These are phyloP conservation scores for Linderina pennispora DNA, from an alignment of 192 early-diverging fungal genomes.

Conservation along the genomic window DNA sequence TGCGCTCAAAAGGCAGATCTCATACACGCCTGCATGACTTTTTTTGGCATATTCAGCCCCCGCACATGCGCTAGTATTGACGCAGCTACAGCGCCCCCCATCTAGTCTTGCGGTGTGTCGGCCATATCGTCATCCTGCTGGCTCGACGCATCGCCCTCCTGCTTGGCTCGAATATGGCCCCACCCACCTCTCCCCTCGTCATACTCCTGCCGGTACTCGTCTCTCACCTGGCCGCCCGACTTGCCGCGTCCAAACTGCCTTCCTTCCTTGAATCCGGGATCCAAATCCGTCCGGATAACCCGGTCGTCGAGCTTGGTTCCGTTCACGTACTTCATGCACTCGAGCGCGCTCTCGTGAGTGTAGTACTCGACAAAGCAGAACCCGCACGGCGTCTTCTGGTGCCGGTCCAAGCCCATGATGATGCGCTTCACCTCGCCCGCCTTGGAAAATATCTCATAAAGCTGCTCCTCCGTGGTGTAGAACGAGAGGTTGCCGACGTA, in stretches of 20 bases:
- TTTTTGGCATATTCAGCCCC: no score
- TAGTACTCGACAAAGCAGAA: slow-evolving; percentile 99
- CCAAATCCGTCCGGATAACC: slow-evolving; percentile 89
- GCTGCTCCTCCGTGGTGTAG: slow-evolving; percentile 97
- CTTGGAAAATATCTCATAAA: slow-evolving; percentile 93
- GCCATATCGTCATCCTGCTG: slow-evolving; percentile 61
- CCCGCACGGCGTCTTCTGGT: slow-evolving; percentile 92
- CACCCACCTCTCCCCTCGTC: slow-evolving; percentile 95
- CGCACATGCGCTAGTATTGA: no score
- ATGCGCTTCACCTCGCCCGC: slow-evolving; percentile 97
- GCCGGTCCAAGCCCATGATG: slow-evolving; percentile 96
- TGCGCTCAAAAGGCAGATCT: no score
- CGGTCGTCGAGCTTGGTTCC: slow-evolving; percentile 95
- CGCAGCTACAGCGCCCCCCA: no score
- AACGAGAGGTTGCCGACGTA: slow-evolving; percentile 98
- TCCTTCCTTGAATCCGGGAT: slow-evolving; percentile 89
- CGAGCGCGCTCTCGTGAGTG: slow-evolving; percentile 79
- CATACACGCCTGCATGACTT: no score
- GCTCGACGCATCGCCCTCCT: slow-evolving; percentile 54
- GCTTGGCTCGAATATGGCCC: slow-evolving; percentile 70
- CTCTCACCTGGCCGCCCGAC: slow-evolving; percentile 91
- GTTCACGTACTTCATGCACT: slow-evolving; percentile 90
- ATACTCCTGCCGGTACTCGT: slow-evolving; percentile 92
- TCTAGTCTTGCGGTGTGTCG: no score
- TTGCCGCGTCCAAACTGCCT: slow-evolving; percentile 94